Percentiles rank a stretch among this genome's conserved stretches.
These are phyloP conservation scores for Betula pendula DNA, from an alignment of 306 rosid genomes.

Conservation along the genomic window DNA sequence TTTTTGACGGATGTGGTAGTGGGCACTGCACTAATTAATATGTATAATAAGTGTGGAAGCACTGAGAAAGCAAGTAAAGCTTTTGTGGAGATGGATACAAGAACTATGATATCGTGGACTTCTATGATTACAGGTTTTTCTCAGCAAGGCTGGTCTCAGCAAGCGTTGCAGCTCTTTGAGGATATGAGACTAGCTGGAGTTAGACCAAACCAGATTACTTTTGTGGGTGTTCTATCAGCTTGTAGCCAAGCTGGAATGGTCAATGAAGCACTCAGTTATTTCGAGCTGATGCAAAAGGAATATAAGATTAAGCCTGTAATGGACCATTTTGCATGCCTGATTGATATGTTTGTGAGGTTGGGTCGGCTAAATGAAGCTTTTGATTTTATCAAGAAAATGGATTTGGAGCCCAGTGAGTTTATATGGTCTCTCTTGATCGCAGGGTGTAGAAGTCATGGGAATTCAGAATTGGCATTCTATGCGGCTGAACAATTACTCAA, in stretches of 20 bases:
- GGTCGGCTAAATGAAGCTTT: slow-evolving; percentile 76
- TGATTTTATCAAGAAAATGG: slow-evolving; percentile 57
- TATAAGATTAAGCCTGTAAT: slow-evolving; percentile 79
- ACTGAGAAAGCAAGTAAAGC: slow-evolving; percentile 79
- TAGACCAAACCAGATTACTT: slow-evolving; percentile 73
- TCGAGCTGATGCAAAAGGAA: slow-evolving; percentile 73
- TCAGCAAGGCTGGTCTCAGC: slow-evolving; percentile 71
- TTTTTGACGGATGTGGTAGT: slow-evolving; percentile 68
- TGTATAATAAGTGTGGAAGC: slow-evolving; percentile 90
- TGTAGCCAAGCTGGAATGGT: slow-evolving; percentile 82
- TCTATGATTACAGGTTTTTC: slow-evolving; percentile 81
- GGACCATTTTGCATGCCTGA: slow-evolving; percentile 78
- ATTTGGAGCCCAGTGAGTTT: slow-evolving; percentile 61
- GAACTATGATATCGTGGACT: slow-evolving; percentile 92
- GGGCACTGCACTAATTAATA: slow-evolving; percentile 64
- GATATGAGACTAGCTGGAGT: slow-evolving; percentile 80
- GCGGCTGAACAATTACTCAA: slow-evolving; percentile 76
- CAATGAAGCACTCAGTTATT: slow-evolving; percentile 64
- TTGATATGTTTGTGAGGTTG: slow-evolving; percentile 72
- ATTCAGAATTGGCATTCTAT: slow-evolving; percentile 55
- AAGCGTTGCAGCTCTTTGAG: slow-evolving; percentile 74
- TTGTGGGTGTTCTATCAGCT: slow-evolving; percentile 86
- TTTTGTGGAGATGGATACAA: slow-evolving; percentile 78
- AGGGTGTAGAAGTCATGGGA: slow-evolving; percentile 76
- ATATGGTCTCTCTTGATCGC: slow-evolving; percentile 73